A percentile compares a stretch with the other conserved stretches of the same genome.
These are phyloP conservation scores for Candida caryicola DNA, from an alignment of 805 yeast genomes.

Conservation along the genomic window DNA sequence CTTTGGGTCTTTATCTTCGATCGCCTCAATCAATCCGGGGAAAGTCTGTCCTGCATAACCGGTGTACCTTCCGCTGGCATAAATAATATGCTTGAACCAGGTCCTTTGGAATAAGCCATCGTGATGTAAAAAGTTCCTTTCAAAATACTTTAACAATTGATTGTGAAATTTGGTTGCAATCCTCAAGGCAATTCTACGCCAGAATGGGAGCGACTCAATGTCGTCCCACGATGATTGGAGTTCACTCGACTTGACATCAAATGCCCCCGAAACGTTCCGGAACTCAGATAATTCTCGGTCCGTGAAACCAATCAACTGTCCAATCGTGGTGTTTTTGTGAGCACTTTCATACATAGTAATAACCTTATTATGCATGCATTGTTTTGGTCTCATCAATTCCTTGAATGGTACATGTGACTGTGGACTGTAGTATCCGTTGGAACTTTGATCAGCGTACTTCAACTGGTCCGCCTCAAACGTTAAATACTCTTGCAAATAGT, in stretches of 20 bases:
- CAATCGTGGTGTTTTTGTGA: slow-evolving; percentile 20
- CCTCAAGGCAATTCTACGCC: slow-evolving; percentile 34
- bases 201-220: slow-evolving; percentile 31
- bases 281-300: slow-evolving; percentile 19
- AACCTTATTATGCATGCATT: slow-evolving; percentile 11
- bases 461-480: slow-evolving; percentile 13
- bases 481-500: slow-evolving; percentile 16
- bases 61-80: slow-evolving; percentile 53
- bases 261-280: slow-evolving; percentile 20
- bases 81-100: slow-evolving; percentile 65
- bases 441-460: slow-evolving; percentile 12
- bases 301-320: slow-evolving; percentile 23
- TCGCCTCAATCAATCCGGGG: slow-evolving; percentile 60
- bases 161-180: slow-evolving; percentile 33
- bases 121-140: slow-evolving; percentile 49
- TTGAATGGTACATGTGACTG: slow-evolving; percentile 15
- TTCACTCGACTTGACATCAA: slow-evolving; percentile 25
- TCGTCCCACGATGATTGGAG: slow-evolving; percentile 31
- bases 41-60: slow-evolving; percentile 53
- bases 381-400: slow-evolving; percentile 13
- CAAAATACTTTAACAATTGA: slow-evolving; percentile 43
- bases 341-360: slow-evolving; percentile 1
- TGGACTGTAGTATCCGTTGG: slow-evolving; percentile 20
- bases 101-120: slow-evolving; percentile 47
- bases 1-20: slow-evolving; percentile 45